Evolutionary conservation across 1,284 basidiomycete species (phyloP).

Genomic region (Phellopilus nigrolimitatus): DNA sequence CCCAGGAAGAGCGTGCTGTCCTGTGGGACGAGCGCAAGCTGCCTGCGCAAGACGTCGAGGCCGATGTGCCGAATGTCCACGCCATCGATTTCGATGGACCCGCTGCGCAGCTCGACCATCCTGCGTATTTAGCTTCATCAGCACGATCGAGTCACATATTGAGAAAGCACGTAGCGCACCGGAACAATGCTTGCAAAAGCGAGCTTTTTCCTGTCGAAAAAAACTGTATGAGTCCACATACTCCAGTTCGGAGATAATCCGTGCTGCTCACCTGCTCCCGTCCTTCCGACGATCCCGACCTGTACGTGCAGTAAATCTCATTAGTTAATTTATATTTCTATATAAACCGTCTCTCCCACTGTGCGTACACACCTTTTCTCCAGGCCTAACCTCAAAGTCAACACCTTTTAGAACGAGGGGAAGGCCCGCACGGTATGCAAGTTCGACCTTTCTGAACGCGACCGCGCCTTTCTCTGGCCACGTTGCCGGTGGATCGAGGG

Average conservation of each 20-base stretch:
- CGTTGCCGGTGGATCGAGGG: slow-evolving; percentile 47
- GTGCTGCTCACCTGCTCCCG: slow-evolving; percentile 51
- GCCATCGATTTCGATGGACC: slow-evolving; percentile 70
- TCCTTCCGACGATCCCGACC: slow-evolving; percentile 74
- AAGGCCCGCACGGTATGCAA: slow-evolving; percentile 67
- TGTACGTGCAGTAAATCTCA: too few species aligned
- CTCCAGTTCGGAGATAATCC: too few species aligned
- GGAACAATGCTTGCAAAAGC: slow-evolving; percentile 68
- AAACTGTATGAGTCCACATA: too few species aligned
- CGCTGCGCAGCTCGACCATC: slow-evolving; percentile 58
- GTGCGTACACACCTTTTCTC: slow-evolving; percentile 65
- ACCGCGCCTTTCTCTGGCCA: slow-evolving; percentile 70
- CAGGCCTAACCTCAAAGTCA: slow-evolving; percentile 56
- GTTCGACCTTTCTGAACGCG: slow-evolving; percentile 54
- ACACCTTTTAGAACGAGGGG: slow-evolving; percentile 71
- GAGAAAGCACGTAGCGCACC: slow-evolving; percentile 32
- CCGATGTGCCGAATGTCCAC: slow-evolving; percentile 53
- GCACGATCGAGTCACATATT: not conserved
- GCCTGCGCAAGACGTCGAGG: slow-evolving; percentile 51
- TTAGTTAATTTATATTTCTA: too few species aligned
- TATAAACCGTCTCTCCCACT: too few species aligned
- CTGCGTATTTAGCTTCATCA: slow-evolving; percentile 34
- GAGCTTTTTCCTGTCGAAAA: slow-evolving; percentile 66
- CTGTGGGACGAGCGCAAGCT: slow-evolving; percentile 70
- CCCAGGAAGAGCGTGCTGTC: slow-evolving; percentile 62